Evolutionary conservation across 441 rosid species (phyloP).

Genomic region (Arabidopsis hybrid): DNA sequence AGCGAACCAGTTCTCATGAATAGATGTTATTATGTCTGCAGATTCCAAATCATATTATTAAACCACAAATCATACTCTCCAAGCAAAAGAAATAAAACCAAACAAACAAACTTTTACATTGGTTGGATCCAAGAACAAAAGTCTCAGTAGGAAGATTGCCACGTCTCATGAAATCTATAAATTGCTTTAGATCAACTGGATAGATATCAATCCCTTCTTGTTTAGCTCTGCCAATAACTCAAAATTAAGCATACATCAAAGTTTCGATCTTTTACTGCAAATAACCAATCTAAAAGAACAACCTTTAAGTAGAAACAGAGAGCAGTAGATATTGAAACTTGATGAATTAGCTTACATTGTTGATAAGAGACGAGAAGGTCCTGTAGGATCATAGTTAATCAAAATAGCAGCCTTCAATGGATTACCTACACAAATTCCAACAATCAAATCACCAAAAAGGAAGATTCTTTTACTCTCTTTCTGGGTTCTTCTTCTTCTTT

Average conservation of each 20-base stretch:
- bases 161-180: conserved; percentile 69
- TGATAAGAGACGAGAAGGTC: conserved; percentile 84
- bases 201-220: conserved; percentile 70
- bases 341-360: conserved; percentile 59
- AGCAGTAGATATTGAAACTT: background rate
- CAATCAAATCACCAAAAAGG: conserved; percentile 19
- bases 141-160: conserved; percentile 69
- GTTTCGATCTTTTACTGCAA: background rate
- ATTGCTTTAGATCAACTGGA: conserved; percentile 67
- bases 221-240: conserved; percentile 59
- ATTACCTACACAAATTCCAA: conserved; percentile 48
- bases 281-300: background rate
- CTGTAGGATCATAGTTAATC: conserved; percentile 73
- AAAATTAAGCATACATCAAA: background rate
- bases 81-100: background rate
- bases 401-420: conserved; percentile 80
- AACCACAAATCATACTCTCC: conserved; percentile 15
- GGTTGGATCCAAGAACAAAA: conserved; percentile 72
- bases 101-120: conserved; percentile 53
- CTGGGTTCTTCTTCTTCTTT: conserved; percentile 23
- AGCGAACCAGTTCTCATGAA: conserved; percentile 81
- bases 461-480: background rate
- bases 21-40: conserved; percentile 75
- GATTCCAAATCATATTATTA: conserved; percentile 7
- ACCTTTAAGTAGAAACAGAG: background rate